Conservation (phyloP, 169 alveolate genomes). For the Plasmodium knowlesi region DNA sequence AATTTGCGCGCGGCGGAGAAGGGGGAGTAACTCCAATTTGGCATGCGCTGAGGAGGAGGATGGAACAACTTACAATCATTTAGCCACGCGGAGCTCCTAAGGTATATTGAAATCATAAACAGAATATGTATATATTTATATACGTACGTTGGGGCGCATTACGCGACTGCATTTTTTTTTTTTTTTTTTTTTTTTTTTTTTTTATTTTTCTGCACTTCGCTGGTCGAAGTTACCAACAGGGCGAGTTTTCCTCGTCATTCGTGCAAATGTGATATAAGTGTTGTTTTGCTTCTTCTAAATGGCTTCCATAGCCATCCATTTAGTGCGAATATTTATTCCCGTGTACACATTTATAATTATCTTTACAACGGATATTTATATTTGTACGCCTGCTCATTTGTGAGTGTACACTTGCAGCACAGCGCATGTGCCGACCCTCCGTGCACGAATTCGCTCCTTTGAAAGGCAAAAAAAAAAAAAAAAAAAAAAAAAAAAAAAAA, state of each 20-base stretch:
- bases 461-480: background rate
- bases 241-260: background rate
- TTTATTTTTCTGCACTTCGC: background rate
- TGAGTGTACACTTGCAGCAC: background rate
- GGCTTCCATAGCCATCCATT: background rate
- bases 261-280: background rate
- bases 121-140: too few relatives aligned
- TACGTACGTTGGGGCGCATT: background rate
- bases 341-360: too few relatives aligned
- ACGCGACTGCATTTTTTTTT: background rate
- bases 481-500: background rate
- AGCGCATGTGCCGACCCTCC: background rate
- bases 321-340: too few relatives aligned
- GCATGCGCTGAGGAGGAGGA: background rate
- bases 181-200: too few relatives aligned
- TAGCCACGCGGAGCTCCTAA: background rate
- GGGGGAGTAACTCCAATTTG: background rate
- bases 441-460: background rate
- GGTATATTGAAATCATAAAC: background rate
- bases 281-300: background rate
- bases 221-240: background rate
- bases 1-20: background rate
- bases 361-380: background rate
- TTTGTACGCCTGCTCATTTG: background rate
- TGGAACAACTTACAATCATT: background rate